Evolutionary conservation across 805 yeast genomes (phyloP).

Genomic region (Barnettozyma wickerhamii): DNA sequence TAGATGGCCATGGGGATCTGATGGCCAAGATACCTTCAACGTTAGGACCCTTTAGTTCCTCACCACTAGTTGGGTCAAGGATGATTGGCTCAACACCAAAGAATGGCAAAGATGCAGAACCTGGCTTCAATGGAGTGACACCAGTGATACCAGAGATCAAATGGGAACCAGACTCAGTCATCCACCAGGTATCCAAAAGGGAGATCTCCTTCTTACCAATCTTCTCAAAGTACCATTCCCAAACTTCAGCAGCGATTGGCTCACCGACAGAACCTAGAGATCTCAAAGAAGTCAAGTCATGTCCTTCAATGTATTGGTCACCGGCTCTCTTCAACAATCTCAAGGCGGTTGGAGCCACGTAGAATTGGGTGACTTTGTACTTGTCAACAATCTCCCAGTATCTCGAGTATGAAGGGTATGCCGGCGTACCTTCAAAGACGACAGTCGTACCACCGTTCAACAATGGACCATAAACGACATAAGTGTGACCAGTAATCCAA

Average conservation of each 20-base stretch:
- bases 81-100: slow-evolving; percentile 75
- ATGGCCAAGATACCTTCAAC: slow-evolving; percentile 81
- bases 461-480: slow-evolving; percentile 79
- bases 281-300: slow-evolving; percentile 61
- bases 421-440: slow-evolving; percentile 85
- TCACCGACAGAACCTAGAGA: slow-evolving; percentile 82
- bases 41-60: slow-evolving; percentile 60
- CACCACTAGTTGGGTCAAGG: slow-evolving; percentile 71
- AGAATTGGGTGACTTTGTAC: slow-evolving; percentile 71
- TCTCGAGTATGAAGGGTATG: slow-evolving; percentile 75
- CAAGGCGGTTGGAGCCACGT: slow-evolving; percentile 82
- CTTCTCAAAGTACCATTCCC: slow-evolving; percentile 80
- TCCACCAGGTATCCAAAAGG: slow-evolving; percentile 84
- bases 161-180: slow-evolving; percentile 83
- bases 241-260: slow-evolving; percentile 79
- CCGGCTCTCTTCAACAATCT: slow-evolving; percentile 76
- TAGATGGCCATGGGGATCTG: slow-evolving; percentile 76
- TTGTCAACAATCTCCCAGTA: slow-evolving; percentile 75
- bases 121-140: slow-evolving; percentile 78
- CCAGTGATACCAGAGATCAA: slow-evolving; percentile 74
- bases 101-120: slow-evolving; percentile 81
- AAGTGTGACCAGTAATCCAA: slow-evolving; percentile 89
- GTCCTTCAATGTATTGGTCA: slow-evolving; percentile 52
- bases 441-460: slow-evolving; percentile 72
- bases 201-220: slow-evolving; percentile 67